Conservation (phyloP, 352 stramenopile species). For the Peronospora farinosa region DNA sequence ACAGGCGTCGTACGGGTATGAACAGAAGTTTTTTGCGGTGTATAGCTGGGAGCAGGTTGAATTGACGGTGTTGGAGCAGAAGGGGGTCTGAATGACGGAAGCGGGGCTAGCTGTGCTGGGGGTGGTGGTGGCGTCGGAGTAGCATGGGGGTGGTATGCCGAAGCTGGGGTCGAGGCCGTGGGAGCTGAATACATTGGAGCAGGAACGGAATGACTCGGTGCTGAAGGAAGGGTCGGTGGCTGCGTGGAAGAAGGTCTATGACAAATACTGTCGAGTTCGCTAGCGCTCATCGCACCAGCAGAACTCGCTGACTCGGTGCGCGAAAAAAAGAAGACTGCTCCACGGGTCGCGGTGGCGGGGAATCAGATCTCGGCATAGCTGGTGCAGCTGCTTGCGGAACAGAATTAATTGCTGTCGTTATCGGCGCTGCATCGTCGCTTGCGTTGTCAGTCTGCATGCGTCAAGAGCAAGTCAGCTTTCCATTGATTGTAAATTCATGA, state of each 20-base stretch:
- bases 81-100: slow-evolving; percentile 7
- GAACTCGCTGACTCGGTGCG: slow-evolving; percentile 45
- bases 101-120: slow-evolving; percentile 8
- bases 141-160: neutral
- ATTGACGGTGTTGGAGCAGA: slow-evolving; percentile 14
- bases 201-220: slow-evolving; percentile 17
- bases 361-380: neutral
- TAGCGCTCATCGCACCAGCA: slow-evolving; percentile 25
- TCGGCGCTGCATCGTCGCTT: slow-evolving; percentile 7
- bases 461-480: neutral
- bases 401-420: slow-evolving; percentile 1
- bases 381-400: slow-evolving; percentile 17
- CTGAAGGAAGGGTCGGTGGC: slow-evolving; percentile 1
- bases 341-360: slow-evolving; percentile 8
- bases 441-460: slow-evolving; percentile 16
- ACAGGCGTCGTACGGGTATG: slow-evolving; percentile 33
- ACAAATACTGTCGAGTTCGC: slow-evolving; percentile 25
- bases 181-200: slow-evolving; percentile 8
- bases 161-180: neutral
- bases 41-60: slow-evolving; percentile 17
- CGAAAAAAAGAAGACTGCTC: slow-evolving; percentile 44
- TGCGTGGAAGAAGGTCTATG: slow-evolving; percentile 12
- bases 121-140: neutral
- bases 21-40: slow-evolving; percentile 17
- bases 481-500: neutral